Percentiles rank a stretch among this genome's conserved stretches.
These are phyloP conservation scores for Penicillium hesseltinei DNA, from an alignment of 2,329 filamentous ascomycete species.

Conservation along the genomic window DNA sequence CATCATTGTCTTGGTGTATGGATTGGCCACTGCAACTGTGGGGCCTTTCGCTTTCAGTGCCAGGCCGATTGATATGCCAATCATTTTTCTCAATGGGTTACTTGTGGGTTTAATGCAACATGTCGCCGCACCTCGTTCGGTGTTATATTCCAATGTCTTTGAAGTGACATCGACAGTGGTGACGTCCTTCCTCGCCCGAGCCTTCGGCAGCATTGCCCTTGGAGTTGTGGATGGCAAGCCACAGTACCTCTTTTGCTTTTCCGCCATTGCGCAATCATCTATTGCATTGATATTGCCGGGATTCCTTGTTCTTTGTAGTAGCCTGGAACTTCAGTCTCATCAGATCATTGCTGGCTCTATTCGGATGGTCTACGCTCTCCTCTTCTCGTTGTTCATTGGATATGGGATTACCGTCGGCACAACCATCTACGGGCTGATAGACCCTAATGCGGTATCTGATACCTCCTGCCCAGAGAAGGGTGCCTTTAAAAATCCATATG, in stretches of 20 bases:
- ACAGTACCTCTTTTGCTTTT: conserved; percentile 64
- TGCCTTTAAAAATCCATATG: conserved; percentile 34
- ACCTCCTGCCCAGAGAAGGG: conserved; percentile 44
- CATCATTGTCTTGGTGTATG: conserved; percentile 65
- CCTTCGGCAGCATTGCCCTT: conserved; percentile 60
- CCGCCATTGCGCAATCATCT: conserved; percentile 65
- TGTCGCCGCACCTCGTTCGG: conserved; percentile 71
- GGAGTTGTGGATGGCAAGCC: conserved; percentile 32
- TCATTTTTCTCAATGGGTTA: conserved; percentile 71
- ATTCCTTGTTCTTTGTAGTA: conserved; percentile 58
- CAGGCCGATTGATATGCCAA: conserved; percentile 71
- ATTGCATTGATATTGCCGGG: conserved; percentile 70
- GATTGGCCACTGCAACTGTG: conserved; percentile 70
- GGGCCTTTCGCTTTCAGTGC: conserved; percentile 77
- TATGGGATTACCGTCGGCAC: conserved; percentile 68
- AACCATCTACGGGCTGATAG: conserved; percentile 59
- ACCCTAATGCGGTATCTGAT: conserved; percentile 51
- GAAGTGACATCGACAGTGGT: conserved; percentile 62
- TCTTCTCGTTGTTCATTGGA: conserved; percentile 67
- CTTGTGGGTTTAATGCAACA: conserved; percentile 72
- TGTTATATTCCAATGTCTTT: conserved; percentile 63
- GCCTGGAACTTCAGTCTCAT: conserved; percentile 65
- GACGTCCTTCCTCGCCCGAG: conserved; percentile 65
- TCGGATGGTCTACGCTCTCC: conserved; percentile 49
- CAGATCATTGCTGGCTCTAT: conserved; percentile 65